Evolutionary conservation across 2,329 filamentous ascomycete species (phyloP), one percentile per base, ranked within the genome.

Genomic region (Nothophaeocryptopus gaeumannii): DNA sequence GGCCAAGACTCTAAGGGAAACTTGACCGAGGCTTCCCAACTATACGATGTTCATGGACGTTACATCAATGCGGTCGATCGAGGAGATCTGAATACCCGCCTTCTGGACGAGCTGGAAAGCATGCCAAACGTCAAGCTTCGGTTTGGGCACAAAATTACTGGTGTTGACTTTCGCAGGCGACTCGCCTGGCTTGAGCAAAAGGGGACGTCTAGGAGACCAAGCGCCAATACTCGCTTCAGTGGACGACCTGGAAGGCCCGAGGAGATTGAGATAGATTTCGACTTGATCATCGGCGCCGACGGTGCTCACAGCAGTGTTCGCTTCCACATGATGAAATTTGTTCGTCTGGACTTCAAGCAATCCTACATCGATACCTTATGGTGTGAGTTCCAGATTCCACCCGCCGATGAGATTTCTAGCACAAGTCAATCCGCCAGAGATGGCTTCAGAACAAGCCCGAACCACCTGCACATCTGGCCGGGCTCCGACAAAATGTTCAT

Each of bases 381-480:
- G 93, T 97, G 92, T 69, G 93, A 99, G 66, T 97, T 99, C 66
- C 84, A 84, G 42, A 89, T 99, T 54, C 59, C 61, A 14, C 59
- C 64, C 11, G 75, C 80, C 14, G 78, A 88, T 1, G 55, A 59
- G 9, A 31, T 39, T 13, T 30, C 46, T 7, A 42, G 50, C 38
- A 62, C 50, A 16, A 63, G 61, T 1, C 59, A 64, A 2, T 66
- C 69, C 2, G 51, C 67, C 8, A 56, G 53, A 14, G 75, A 76
- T 15, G 73, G 77, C 39, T 97, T 95, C 66, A 78, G 78, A 40
- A 93, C 97, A 59, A 93, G 89, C 0, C 89, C 90, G 1, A 88
- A 96, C 62, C 91, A 97, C 67, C 78, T 99, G 1, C 93, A 99
- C 70, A 99, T 99, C 66, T 99, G 93, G 93, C 93, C 93, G 0